Evolutionary conservation across 805 yeast species (phyloP).

Genomic region (Debaryomyces castellii): DNA sequence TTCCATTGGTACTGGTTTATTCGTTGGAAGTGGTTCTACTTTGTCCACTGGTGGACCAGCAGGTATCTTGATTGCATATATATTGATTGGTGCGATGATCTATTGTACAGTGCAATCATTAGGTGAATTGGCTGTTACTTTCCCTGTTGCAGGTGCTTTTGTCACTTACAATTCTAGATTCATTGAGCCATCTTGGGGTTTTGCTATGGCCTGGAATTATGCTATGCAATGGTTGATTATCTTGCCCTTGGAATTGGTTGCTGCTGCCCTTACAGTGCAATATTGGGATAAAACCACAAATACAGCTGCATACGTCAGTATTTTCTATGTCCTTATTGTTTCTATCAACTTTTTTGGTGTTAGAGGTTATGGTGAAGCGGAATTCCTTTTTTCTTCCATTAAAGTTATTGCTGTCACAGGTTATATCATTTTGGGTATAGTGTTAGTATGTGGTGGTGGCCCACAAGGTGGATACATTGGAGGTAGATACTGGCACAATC

Average conservation of each 20-base stretch:
- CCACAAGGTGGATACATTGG: constrained; percentile 51
- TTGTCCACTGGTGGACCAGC: constrained; percentile 74
- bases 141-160: constrained; percentile 70
- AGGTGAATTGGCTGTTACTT: constrained; percentile 62
- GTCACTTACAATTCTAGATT: constrained; percentile 59
- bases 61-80: constrained; percentile 59
- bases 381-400: constrained; percentile 62
- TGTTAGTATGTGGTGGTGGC: constrained; percentile 45
- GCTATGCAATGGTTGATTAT: constrained; percentile 56
- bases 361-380: constrained; percentile 62
- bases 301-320: constrained; percentile 62
- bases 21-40: constrained; percentile 70
- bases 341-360: constrained; percentile 50
- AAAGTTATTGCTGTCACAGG: constrained; percentile 65
- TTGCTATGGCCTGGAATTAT: constrained; percentile 56
- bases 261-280: constrained; percentile 55
- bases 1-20: constrained; percentile 79
- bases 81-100: constrained; percentile 56
- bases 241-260: constrained; percentile 60
- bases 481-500: constrained; percentile 49
- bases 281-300: constrained; percentile 55
- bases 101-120: constrained; percentile 49
- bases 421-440: constrained; percentile 51
- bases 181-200: constrained; percentile 61
- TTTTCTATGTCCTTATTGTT: constrained; percentile 49